Evolutionary conservation across 352 stramenopile species (phyloP).

Genomic region (Thraustotheca clavata): DNA sequence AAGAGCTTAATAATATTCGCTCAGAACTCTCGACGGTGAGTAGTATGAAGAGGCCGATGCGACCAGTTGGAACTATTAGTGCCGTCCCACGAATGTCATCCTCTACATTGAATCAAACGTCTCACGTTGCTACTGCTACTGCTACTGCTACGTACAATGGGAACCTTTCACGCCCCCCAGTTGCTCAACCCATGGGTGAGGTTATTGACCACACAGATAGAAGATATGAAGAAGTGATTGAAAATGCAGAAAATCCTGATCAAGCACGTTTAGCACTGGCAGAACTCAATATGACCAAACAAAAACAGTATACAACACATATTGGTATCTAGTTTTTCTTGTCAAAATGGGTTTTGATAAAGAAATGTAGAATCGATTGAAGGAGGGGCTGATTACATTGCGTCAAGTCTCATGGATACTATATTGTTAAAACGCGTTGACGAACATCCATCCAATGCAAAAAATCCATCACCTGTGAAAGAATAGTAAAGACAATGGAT

Average conservation of each 20-base stretch:
- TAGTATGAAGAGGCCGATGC: constrained; percentile 45
- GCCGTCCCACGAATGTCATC: not conserved
- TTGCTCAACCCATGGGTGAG: too few species aligned
- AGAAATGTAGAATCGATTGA: constrained; percentile 50
- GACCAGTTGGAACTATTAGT: constrained; percentile 28
- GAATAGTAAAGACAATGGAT: too few species aligned
- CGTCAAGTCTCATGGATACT: constrained; percentile 69
- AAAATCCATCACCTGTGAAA: not conserved
- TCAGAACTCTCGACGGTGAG: constrained; percentile 62
- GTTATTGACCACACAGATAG: constrained; percentile 19
- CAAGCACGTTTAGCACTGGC: constrained; percentile 51
- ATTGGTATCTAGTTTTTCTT: constrained; percentile 24
- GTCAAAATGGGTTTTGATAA: too few species aligned
- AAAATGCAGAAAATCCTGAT: constrained; percentile 24
- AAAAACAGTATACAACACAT: constrained; percentile 39
- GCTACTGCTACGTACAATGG: not conserved
- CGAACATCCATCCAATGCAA: not conserved
- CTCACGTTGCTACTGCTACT: not conserved
- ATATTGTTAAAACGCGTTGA: constrained; percentile 36
- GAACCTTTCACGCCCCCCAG: constrained; percentile 14
- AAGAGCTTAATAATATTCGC: constrained; percentile 74
- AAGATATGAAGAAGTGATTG: constrained; percentile 10
- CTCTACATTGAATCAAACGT: too few species aligned
- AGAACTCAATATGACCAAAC: constrained; percentile 47
- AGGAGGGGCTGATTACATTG: constrained; percentile 72